These are phyloP conservation scores for Candida parachauliodes DNA, from an alignment of 805 yeast genomes.

Conservation along the genomic window DNA sequence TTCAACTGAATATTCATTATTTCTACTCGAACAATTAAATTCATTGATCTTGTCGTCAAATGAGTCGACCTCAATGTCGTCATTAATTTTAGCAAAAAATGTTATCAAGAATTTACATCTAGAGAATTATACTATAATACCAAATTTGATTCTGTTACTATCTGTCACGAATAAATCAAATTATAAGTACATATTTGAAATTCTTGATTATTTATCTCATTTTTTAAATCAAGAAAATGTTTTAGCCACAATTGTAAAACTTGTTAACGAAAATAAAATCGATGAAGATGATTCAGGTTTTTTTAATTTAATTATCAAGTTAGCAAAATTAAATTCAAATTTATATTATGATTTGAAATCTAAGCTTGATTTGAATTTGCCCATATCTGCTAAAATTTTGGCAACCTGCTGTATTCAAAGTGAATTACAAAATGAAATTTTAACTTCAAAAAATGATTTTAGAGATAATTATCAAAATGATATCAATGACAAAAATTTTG, in stretches of 20 bases:
- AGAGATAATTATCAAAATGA: slow-evolving; percentile 13
- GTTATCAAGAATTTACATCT: slow-evolving; percentile 2
- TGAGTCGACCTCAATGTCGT: slow-evolving; percentile 19
- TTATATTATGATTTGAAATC: slow-evolving; percentile 9
- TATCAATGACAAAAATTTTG: slow-evolving; percentile 14
- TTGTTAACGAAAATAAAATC: slow-evolving; percentile 9
- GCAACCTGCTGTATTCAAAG: slow-evolving; percentile 25
- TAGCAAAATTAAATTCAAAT: slow-evolving; percentile 4
- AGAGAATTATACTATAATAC: neutral
- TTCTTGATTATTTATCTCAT: slow-evolving; percentile 3
- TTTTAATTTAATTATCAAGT: slow-evolving; percentile 9
- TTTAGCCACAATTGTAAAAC: slow-evolving; percentile 6
- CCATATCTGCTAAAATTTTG: slow-evolving; percentile 27
- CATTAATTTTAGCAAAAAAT: slow-evolving; percentile 18
- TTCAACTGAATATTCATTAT: slow-evolving; percentile 11
- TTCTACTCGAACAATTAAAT: slow-evolving; percentile 17
- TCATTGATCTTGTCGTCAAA: slow-evolving; percentile 25
- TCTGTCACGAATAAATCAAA: slow-evolving; percentile 6
- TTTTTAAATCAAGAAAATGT: slow-evolving; percentile 4
- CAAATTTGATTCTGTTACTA: slow-evolving; percentile 9
- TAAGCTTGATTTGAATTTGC: slow-evolving; percentile 16
- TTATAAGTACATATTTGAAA: slow-evolving; percentile 8
- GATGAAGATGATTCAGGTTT: slow-evolving; percentile 10
- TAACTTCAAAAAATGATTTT: slow-evolving; percentile 28
- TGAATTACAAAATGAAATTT: slow-evolving; percentile 17